A percentile compares a stretch with the other conserved stretches of the same genome.
phyloP scores from a whole-genome alignment of 1,284 basidiomycete species.

The Trametes versicolor region DNA sequence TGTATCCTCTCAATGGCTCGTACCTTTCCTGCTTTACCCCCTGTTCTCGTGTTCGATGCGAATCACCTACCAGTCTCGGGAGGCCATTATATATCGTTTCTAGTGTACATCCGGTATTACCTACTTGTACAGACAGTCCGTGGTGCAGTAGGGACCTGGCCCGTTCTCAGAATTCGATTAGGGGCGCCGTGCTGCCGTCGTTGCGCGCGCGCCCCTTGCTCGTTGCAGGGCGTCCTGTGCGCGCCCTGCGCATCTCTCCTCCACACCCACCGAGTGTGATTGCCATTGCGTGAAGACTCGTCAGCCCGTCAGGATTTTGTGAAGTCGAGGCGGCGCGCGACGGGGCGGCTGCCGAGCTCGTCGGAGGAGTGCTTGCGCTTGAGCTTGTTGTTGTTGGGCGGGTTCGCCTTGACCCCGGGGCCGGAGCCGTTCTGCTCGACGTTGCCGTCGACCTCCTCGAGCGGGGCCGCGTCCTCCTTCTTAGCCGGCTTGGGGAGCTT shows the following conservation, averaged over 20 bases:
- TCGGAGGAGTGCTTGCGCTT: conserved; percentile 59
- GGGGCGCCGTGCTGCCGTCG: conserved; percentile 1
- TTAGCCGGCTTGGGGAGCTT: conserved; percentile 82
- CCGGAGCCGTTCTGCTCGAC: conserved; percentile 54
- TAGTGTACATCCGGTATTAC: conserved; percentile 31
- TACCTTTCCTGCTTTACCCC: background rate
- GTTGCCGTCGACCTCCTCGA: conserved; percentile 82
- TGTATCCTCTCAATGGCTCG: background rate
- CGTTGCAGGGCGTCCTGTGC: background rate
- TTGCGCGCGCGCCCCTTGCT: background rate
- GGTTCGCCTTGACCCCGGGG: conserved; percentile 49
- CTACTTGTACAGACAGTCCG: conserved; percentile 37
- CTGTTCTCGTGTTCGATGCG: background rate
- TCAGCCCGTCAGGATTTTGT: conserved; percentile 24
- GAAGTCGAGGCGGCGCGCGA: conserved; percentile 61
- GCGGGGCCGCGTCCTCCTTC: conserved; percentile 59
- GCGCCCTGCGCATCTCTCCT: conserved; percentile 10
- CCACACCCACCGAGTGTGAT: background rate
- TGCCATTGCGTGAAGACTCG: background rate
- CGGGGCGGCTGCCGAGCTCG: conserved; percentile 50
- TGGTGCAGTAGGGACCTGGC: conserved; percentile 18
- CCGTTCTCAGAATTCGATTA: conserved; percentile 23
- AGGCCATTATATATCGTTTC: conserved; percentile 17
- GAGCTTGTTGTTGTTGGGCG: conserved; percentile 50
- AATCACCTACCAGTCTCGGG: conserved; percentile 5